A percentile compares a stretch with the other conserved stretches of the same genome.
Conservation (phyloP, 2,329 filamentous ascomycete genomes). For the Talaromyces sp. region DNA sequence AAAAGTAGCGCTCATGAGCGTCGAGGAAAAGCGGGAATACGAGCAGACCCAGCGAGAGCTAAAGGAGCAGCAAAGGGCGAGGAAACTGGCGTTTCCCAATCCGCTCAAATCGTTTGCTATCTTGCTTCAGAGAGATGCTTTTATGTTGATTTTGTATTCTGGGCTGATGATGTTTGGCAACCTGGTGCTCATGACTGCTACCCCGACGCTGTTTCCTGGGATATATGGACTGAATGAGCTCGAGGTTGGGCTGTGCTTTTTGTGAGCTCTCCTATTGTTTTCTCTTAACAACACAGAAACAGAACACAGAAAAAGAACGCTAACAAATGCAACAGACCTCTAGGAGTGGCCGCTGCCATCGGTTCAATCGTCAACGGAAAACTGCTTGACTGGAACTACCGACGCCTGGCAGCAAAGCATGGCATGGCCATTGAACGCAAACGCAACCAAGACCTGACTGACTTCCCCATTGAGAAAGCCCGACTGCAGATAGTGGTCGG, state of each 20-base stretch:
- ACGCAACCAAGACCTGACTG: slow-evolving; percentile 46
- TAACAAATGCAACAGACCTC: slow-evolving; percentile 18
- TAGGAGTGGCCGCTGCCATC: slow-evolving; percentile 14
- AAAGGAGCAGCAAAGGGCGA: slow-evolving; percentile 3
- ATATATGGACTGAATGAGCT: slow-evolving; percentile 43
- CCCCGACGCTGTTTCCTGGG: slow-evolving; percentile 40
- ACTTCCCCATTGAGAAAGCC: slow-evolving; percentile 47
- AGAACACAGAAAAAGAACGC: not conserved
- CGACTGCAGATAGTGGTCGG: slow-evolving; percentile 29
- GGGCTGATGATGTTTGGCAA: slow-evolving; percentile 40
- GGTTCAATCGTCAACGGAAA: slow-evolving; percentile 41
- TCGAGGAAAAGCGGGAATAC: slow-evolving; percentile 1
- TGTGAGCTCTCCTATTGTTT: slow-evolving; percentile 3
- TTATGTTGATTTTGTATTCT: slow-evolving; percentile 25
- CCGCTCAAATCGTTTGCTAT: slow-evolving; percentile 27
- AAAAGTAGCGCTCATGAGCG: slow-evolving; percentile 3
- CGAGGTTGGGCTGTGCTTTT: slow-evolving; percentile 34
- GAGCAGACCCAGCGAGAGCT: not conserved
- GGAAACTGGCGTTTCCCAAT: slow-evolving; percentile 24
- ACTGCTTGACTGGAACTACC: slow-evolving; percentile 67
- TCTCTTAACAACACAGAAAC: not conserved
- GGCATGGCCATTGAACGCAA: slow-evolving; percentile 58
- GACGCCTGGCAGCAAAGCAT: slow-evolving; percentile 56
- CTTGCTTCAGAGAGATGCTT: slow-evolving; percentile 27
- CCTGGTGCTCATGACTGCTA: slow-evolving; percentile 36